Conservation (phyloP, 345 rosid species). For the Lepidium africanum region DNA sequence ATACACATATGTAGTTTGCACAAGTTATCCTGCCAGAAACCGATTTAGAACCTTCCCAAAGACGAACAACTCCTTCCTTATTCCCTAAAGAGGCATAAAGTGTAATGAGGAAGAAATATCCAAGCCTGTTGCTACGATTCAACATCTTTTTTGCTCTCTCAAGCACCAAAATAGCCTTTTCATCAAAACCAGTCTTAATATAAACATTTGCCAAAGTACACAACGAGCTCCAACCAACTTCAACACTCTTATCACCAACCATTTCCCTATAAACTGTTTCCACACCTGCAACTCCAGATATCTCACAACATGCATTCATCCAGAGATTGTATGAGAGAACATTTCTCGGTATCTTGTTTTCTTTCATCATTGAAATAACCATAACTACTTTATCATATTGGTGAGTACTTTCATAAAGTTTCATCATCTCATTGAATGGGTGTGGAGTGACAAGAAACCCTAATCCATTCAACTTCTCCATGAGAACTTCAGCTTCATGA, state of each 20-base stretch:
- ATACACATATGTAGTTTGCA: conserved; percentile 44
- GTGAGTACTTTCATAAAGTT: conserved; percentile 38
- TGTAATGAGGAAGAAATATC: conserved; percentile 47
- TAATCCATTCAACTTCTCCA: conserved; percentile 35
- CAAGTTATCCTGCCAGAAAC: conserved; percentile 43
- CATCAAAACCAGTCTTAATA: conserved; percentile 33
- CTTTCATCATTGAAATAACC: conserved; percentile 46
- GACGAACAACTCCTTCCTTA: conserved; percentile 38
- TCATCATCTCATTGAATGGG: conserved; percentile 63
- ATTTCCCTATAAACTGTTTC: conserved; percentile 46
- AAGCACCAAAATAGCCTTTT: conserved; percentile 37
- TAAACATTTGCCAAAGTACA: conserved; percentile 46
- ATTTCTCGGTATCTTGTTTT: conserved; percentile 42
- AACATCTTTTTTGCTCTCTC: conserved; percentile 44
- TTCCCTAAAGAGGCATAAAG: conserved; percentile 34
- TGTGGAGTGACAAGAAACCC: conserved; percentile 51
- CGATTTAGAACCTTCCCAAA: conserved; percentile 43
- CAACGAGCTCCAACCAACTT: conserved; percentile 56
- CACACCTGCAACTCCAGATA: conserved; percentile 20
- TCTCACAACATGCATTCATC: conserved; percentile 43
- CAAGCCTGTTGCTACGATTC: conserved; percentile 31
- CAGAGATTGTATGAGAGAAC: conserved; percentile 57
- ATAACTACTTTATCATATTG: conserved; percentile 39
- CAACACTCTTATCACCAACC: conserved; percentile 37
- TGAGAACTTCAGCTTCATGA: conserved; percentile 42